phyloP scores from a whole-genome alignment of 2,329 filamentous ascomycete species.

The Podosphaera xanthii region DNA sequence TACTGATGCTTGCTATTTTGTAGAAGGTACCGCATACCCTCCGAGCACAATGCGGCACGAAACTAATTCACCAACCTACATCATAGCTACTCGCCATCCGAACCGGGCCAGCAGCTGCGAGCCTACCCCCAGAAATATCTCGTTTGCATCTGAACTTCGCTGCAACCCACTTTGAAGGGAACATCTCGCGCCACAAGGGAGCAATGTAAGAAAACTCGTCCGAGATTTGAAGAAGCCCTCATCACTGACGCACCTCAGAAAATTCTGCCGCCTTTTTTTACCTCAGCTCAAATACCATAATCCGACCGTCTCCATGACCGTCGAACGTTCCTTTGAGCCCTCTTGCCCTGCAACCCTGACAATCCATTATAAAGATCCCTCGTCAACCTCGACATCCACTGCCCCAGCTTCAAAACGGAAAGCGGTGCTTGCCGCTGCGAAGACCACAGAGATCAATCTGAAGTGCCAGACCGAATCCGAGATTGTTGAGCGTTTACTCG shows the following conservation, averaged over 20 bases:
- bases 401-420: conserved; percentile 12
- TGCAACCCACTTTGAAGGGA: conserved; percentile 34
- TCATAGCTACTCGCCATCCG: conserved; percentile 49
- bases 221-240: background rate
- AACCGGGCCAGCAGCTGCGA: conserved; percentile 60
- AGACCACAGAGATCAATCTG: conserved; percentile 35
- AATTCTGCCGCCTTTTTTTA: conserved; percentile 71
- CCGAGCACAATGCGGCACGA: background rate
- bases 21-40: conserved; percentile 1
- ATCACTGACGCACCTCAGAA: conserved; percentile 26
- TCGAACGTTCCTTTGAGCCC: conserved; percentile 42
- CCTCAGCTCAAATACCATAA: conserved; percentile 89
- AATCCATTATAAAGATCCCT: conserved; percentile 28
- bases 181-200: conserved; percentile 17
- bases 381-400: conserved; percentile 17
- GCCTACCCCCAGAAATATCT: conserved; percentile 54
- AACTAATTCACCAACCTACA: background rate
- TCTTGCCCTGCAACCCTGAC: conserved; percentile 35
- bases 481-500: conserved; percentile 40
- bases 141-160: conserved; percentile 57
- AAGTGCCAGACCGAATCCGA: conserved; percentile 33
- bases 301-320: conserved; percentile 59
- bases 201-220: conserved; percentile 21
- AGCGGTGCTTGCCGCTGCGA: conserved; percentile 24
- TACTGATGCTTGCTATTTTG: background rate